A percentile compares a stretch with the other conserved stretches of the same genome.
phyloP scores from a whole-genome alignment of 345 rosid species.

The Cochlearia excelsa region DNA sequence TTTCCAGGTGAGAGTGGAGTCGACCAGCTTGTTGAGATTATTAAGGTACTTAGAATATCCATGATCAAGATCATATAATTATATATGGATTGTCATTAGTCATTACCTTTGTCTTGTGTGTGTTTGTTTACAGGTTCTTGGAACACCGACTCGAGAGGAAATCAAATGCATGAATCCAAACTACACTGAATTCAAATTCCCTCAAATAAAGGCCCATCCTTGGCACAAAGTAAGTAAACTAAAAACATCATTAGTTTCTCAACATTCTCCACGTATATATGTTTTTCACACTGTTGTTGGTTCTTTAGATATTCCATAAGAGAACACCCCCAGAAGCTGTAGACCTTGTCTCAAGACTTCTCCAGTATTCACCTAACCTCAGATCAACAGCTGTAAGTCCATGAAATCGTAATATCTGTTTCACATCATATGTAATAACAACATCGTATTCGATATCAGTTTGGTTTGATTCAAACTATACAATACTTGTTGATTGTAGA shows the following conservation, averaged over 20 bases:
- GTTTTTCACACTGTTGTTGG: neutral
- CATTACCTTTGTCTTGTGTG: neutral
- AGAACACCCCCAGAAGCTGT: constrained; percentile 47
- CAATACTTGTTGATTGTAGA: constrained; percentile 17
- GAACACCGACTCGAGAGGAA: constrained; percentile 71
- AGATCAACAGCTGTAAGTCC: constrained; percentile 58
- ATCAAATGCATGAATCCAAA: constrained; percentile 73
- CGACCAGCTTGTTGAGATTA: constrained; percentile 72
- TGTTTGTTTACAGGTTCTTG: constrained; percentile 45
- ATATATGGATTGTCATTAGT: no score
- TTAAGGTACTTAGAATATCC: constrained; percentile 41
- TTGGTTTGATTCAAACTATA: neutral
- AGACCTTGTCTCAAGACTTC: constrained; percentile 50
- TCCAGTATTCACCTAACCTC: constrained; percentile 64
- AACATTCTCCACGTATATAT: neutral
- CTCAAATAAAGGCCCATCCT: neutral
- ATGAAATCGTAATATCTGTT: neutral
- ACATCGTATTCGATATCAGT: no score
- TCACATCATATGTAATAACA: neutral
- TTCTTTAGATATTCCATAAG: constrained; percentile 55
- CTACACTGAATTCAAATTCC: constrained; percentile 57
- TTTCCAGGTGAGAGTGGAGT: constrained; percentile 76
- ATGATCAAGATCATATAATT: no score
- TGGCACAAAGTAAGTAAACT: constrained; percentile 73
- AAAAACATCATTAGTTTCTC: neutral